Percentiles rank a stretch among this genome's conserved stretches.
Evolutionary conservation across 768 basidiomycete species (phyloP).

Genomic region (Royoungia palumana): DNA sequence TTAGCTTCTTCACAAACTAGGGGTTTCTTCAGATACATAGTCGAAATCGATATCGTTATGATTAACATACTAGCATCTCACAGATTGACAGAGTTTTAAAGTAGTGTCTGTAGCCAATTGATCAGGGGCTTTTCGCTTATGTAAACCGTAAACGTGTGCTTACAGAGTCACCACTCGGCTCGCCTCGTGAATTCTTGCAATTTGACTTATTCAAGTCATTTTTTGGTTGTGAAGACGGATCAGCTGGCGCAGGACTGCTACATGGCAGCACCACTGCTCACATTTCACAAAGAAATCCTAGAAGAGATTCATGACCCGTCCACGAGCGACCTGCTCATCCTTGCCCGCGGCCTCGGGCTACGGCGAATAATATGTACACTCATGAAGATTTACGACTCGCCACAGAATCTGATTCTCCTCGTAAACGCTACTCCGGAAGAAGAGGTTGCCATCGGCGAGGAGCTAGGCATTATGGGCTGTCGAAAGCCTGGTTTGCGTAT

Average conservation of each 20-base stretch:
- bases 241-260: neutral
- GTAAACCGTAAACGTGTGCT: neutral
- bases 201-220: neutral
- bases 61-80: no score
- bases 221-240: neutral
- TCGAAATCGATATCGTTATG: no score
- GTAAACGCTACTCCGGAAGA: slow-evolving; percentile 85
- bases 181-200: no score
- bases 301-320: slow-evolving; percentile 71
- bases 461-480: slow-evolving; percentile 90
- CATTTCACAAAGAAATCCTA: slow-evolving; percentile 67
- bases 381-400: slow-evolving; percentile 89
- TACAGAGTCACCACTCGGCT: no score
- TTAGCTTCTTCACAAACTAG: no score
- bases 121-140: slow-evolving; percentile 8
- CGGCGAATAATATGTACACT: slow-evolving; percentile 80
- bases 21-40: no score
- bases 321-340: slow-evolving; percentile 67
- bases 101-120: no score
- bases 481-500: slow-evolving; percentile 79
- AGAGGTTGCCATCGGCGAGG: slow-evolving; percentile 87
- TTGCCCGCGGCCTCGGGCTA: slow-evolving; percentile 90
- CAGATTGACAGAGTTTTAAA: no score
- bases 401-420: slow-evolving; percentile 78
- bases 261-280: slow-evolving; percentile 40